Evolutionary conservation across 192 early-diverging fungal species (phyloP).

Genomic region (Gonapodya prolifera): DNA sequence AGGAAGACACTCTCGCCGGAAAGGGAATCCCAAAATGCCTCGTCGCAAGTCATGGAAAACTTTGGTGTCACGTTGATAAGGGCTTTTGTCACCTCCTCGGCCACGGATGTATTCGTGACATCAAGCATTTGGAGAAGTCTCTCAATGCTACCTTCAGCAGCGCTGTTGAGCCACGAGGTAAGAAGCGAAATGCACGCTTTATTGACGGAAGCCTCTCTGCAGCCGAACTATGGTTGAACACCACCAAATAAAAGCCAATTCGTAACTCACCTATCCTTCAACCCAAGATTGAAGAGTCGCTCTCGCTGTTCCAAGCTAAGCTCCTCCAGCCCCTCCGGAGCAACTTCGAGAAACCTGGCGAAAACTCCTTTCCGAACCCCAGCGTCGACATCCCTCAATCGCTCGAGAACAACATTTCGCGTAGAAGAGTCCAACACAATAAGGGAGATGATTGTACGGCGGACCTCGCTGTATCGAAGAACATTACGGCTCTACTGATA

Average conservation of each 20-base stretch:
- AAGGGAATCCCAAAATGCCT: background rate
- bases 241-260: background rate
- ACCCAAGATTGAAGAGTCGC: constrained; percentile 53
- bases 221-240: background rate
- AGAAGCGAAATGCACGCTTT: constrained; percentile 47
- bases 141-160: constrained; percentile 53
- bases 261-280: constrained; percentile 55
- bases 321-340: constrained; percentile 45
- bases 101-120: constrained; percentile 52
- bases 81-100: constrained; percentile 46
- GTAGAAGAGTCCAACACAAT: constrained; percentile 49
- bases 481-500: too few species aligned
- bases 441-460: constrained; percentile 65
- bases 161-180: background rate
- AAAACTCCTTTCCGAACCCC: constrained; percentile 61
- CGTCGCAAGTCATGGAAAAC: background rate
- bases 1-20: background rate
- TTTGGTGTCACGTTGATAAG: constrained; percentile 52
- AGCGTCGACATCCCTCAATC: constrained; percentile 63
- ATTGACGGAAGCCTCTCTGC: constrained; percentile 56
- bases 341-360: constrained; percentile 50
- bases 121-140: constrained; percentile 63
- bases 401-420: constrained; percentile 54
- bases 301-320: constrained; percentile 59
- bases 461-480: constrained; percentile 66